Conservation (phyloP, 139 green algal species). For the Chlamydomonas asymmetrica region DNA sequence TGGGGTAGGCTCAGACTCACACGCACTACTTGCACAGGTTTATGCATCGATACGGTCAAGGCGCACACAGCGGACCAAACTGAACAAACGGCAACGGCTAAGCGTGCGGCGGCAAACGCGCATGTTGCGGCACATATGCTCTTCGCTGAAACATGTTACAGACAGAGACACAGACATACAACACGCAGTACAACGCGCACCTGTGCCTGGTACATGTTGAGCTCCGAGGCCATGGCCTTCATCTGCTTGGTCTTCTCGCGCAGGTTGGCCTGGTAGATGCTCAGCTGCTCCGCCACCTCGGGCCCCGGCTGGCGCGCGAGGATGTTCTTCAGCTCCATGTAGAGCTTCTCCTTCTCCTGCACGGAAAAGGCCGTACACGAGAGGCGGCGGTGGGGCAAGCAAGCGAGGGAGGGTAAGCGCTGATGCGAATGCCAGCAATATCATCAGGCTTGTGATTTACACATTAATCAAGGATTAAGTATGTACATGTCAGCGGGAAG, state of each 20-base stretch:
- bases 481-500: no score
- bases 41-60: no score
- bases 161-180: no score
- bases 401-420: no score
- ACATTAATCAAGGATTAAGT: neutral
- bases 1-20: no score
- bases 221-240: slow-evolving; percentile 87
- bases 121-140: no score
- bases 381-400: neutral
- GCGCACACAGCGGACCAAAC: no score
- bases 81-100: no score
- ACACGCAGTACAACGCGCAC: slow-evolving; percentile 17
- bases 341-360: slow-evolving; percentile 91
- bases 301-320: slow-evolving; percentile 82
- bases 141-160: no score
- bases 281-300: slow-evolving; percentile 86
- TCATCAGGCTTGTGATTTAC: neutral
- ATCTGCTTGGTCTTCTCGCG: slow-evolving; percentile 93
- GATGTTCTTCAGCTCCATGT: slow-evolving; percentile 91
- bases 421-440: neutral
- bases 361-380: neutral
- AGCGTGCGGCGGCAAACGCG: no score
- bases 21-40: no score
- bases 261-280: slow-evolving; percentile 81
- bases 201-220: slow-evolving; percentile 93